Evolutionary conservation across 257 asterid species (phyloP).

Genomic region (Mitragyna speciosa): DNA sequence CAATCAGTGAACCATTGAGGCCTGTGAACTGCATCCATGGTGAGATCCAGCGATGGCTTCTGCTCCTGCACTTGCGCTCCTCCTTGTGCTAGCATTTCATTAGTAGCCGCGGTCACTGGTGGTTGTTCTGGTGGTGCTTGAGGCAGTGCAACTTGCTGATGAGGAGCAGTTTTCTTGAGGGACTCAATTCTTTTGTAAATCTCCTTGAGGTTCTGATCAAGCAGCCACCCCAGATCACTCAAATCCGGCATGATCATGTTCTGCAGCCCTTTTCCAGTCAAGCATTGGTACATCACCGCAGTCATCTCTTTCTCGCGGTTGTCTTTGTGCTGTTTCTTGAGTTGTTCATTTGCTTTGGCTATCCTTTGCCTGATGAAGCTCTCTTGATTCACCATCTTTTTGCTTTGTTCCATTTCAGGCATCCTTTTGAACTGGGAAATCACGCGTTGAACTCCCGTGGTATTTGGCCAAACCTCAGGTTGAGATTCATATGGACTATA

Average conservation of each 20-base stretch:
- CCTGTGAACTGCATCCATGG: constrained; percentile 31
- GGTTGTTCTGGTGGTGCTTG: neutral
- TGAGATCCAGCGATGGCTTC: constrained; percentile 20
- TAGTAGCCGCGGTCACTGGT: neutral
- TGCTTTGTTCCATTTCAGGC: constrained; percentile 95
- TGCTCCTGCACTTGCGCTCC: constrained; percentile 12
- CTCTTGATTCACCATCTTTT: constrained; percentile 85
- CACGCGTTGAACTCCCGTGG: constrained; percentile 54
- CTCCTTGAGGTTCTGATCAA: constrained; percentile 64
- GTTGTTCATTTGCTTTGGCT: constrained; percentile 59
- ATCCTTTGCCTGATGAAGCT: constrained; percentile 60
- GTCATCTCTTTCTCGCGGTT: constrained; percentile 74
- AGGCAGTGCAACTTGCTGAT: constrained; percentile 3
- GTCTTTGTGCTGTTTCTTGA: constrained; percentile 63
- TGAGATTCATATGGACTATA: constrained; percentile 69
- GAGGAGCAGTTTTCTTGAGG: constrained; percentile 35
- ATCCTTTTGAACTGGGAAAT: constrained; percentile 67
- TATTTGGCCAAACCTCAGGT: constrained; percentile 72
- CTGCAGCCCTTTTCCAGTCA: constrained; percentile 54
- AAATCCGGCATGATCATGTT: constrained; percentile 49
- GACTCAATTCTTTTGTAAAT: constrained; percentile 54
- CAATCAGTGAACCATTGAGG: constrained; percentile 34
- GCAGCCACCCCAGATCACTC: constrained; percentile 60
- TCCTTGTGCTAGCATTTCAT: neutral
- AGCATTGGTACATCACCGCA: constrained; percentile 61